A percentile compares a stretch with the other conserved stretches of the same genome.
Conservation (phyloP, 495 filamentous ascomycete species). For the Aspergillus heteromorphus region DNA sequence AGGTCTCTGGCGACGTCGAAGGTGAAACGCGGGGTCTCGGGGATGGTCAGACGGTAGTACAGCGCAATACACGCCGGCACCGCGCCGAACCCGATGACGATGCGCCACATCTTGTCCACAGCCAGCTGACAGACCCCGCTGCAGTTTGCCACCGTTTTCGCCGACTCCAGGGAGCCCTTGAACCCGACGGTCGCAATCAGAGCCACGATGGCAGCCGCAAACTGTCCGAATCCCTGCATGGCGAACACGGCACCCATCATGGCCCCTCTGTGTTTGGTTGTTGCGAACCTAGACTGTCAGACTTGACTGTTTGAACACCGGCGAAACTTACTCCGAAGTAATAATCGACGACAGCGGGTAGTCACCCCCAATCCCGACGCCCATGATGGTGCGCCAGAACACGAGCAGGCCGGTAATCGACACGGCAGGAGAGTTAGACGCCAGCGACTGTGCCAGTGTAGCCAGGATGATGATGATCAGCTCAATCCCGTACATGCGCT, state of each 20-base stretch:
- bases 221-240: constrained; percentile 78
- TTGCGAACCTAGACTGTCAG: constrained; percentile 56
- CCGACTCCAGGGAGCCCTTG: constrained; percentile 56
- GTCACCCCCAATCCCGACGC: constrained; percentile 79
- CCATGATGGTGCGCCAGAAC: constrained; percentile 89
- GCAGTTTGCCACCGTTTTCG: constrained; percentile 46
- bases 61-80: constrained; percentile 71
- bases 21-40: constrained; percentile 76
- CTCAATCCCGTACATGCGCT: constrained; percentile 84
- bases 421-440: constrained; percentile 61
- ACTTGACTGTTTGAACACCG: constrained; percentile 4
- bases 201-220: constrained; percentile 63
- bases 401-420: constrained; percentile 71
- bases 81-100: constrained; percentile 72
- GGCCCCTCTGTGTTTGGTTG: constrained; percentile 76
- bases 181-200: constrained; percentile 69
- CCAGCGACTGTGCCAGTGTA: constrained; percentile 70
- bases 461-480: constrained; percentile 84
- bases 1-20: constrained; percentile 75
- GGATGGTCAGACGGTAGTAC: constrained; percentile 85
- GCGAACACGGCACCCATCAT: constrained; percentile 89
- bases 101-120: constrained; percentile 84
- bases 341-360: constrained; percentile 84
- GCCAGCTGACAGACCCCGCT: constrained; percentile 60
- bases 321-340: constrained; percentile 60